These are phyloP conservation scores for Simplicillium sp. DNA, from an alignment of 2,329 filamentous ascomycete genomes.

Conservation along the genomic window DNA sequence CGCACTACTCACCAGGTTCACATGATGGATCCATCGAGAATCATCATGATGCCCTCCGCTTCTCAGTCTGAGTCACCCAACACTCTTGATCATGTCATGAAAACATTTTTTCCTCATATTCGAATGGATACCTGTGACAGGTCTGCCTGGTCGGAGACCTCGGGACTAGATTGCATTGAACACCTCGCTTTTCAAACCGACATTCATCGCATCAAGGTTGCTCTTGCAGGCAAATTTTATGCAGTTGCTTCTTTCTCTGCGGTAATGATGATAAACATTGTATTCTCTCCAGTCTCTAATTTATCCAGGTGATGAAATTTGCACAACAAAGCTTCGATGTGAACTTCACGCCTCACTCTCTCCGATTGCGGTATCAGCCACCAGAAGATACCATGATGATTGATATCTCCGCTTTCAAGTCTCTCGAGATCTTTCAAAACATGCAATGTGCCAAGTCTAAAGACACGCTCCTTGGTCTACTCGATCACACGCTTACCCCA, in stretches of 20 bases:
- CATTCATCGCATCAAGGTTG: constrained; percentile 69
- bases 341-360: constrained; percentile 66
- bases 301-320: constrained; percentile 64
- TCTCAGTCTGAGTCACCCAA: constrained; percentile 57
- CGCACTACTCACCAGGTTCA: constrained; percentile 79
- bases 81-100: constrained; percentile 63
- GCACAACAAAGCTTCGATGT: constrained; percentile 61
- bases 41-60: constrained; percentile 68
- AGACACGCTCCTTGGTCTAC: constrained; percentile 71
- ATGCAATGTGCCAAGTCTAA: constrained; percentile 67
- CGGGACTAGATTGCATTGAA: constrained; percentile 69
- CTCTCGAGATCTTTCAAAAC: constrained; percentile 87
- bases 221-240: constrained; percentile 75
- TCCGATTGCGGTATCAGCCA: constrained; percentile 78
- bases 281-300: constrained; percentile 4
- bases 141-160: constrained; percentile 72
- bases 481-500: constrained; percentile 77
- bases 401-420: constrained; percentile 76
- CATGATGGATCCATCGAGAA: constrained; percentile 69
- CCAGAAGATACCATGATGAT: constrained; percentile 95
- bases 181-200: constrained; percentile 73
- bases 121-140: constrained; percentile 51
- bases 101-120: constrained; percentile 38
- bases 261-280: constrained; percentile 36
- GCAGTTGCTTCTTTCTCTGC: constrained; percentile 79